A percentile compares a stretch with the other conserved stretches of the same genome.
Conservation (phyloP, 306 rosid genomes). For the Elaeagnus macrophylla region DNA sequence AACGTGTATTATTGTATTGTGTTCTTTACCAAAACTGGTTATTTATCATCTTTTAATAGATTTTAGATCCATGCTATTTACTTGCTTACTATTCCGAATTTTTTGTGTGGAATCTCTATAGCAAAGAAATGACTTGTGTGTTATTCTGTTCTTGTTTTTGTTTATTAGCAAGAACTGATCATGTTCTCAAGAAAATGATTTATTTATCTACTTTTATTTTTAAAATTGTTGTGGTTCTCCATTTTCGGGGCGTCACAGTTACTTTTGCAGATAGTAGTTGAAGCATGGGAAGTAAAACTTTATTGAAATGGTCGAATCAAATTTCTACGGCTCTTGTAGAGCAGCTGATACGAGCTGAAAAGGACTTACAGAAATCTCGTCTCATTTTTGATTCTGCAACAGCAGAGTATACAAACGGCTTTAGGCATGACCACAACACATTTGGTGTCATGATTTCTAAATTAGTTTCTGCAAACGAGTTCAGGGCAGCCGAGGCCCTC, state of each 20-base stretch:
- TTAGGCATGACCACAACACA: slow-evolving; percentile 64
- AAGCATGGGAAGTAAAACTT: slow-evolving; percentile 49
- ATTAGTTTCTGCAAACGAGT: slow-evolving; percentile 61
- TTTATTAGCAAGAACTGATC: too few species aligned
- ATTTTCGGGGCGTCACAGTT: background rate
- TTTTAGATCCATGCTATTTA: too few species aligned
- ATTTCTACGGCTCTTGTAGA: slow-evolving; percentile 52
- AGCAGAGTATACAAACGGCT: slow-evolving; percentile 71
- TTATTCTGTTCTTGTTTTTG: too few species aligned
- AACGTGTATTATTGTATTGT: too few species aligned
- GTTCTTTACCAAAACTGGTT: too few species aligned
- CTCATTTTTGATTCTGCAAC: slow-evolving; percentile 66
- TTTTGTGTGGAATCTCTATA: too few species aligned
- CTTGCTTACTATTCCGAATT: too few species aligned
- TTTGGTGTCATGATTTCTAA: slow-evolving; percentile 55
- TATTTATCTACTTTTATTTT: too few species aligned
- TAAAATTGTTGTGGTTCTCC: too few species aligned
- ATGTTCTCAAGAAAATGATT: too few species aligned
- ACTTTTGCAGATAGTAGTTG: slow-evolving; percentile 6
- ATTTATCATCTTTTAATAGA: too few species aligned
- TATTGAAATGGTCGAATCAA: slow-evolving; percentile 71
- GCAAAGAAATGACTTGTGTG: too few species aligned
- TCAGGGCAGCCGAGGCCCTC: slow-evolving; percentile 62
- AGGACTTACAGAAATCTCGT: slow-evolving; percentile 48
- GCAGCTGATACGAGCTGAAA: slow-evolving; percentile 60